Base-by-base conservation (phyloP, 805 yeast species). In the Candida odintsovae region DNA sequence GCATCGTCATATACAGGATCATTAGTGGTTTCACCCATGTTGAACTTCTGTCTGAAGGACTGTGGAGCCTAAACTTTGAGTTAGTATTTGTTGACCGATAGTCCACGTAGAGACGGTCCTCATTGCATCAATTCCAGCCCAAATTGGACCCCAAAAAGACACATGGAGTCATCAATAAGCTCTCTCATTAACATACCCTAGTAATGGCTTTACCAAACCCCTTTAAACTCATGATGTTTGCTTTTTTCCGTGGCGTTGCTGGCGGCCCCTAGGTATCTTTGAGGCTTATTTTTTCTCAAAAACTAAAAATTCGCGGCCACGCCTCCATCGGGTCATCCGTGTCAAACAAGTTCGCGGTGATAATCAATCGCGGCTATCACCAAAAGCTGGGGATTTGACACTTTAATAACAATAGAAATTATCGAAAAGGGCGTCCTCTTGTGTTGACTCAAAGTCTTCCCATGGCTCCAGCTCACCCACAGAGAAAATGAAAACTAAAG, bases 1-100 rank as follows among this genome's bases (percentile, higher is more conserved):
- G 99, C 98, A 69, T 94, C 99, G 25, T 76, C 77, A 66, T 90
- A 94, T 13, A 94, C 97, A 0, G 96, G 80, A 62, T 94, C 99
- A 41, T 69, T 74, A n/a, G 90, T 82, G 19, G 67, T 66, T 41
- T 72, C 74, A n/a, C 84, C 96, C 88, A 89, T 90, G 68, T 94
- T 84, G 70, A 94, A 67, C 76, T 89, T 90, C 68, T 87, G 96
- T 57, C 94, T 84, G 65, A 94, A 75, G 56, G 76, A 78, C 69
- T 94, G 98, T 40, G 99, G 99, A 8, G 97, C 96, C 64, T 71
- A 36, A n/a, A 22, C 3, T 21, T 20, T 20, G 39, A 20, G 51
- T 47, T 47, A 44, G 48, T 45, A 33, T 19, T 7, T 19, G 8
- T n/a, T 28, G 19, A 36, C 36, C 36, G 31, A 28, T 28, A 28